Base-by-base conservation (phyloP, 208 protist genomes). In the Trypanosoma platydactyli region DNA sequence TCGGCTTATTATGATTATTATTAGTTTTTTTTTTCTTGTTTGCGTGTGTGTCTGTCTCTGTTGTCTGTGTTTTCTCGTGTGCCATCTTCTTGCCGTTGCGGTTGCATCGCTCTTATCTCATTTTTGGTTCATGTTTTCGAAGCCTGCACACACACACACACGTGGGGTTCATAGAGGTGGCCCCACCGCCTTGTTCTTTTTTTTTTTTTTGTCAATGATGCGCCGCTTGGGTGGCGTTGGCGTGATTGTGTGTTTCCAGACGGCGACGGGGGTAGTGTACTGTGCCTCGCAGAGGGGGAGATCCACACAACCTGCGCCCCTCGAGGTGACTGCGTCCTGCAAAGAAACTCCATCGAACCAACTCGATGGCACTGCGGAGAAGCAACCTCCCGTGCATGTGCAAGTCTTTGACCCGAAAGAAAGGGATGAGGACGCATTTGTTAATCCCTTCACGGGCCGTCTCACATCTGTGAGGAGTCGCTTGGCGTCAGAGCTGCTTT, bases 381-480 rank as follows among this genome's bases (percentile, higher is more conserved):
- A 5, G 5, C n/a, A 15, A 54, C 49, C 11, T 20, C 29, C 3
- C 13, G 18, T 60, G 41, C 5, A 41, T 33, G 30, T 64, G 44
- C 18, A 42, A 38, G 33, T 11, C 6, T 27, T 20, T 50, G 44
- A 5, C 22, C 20, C n/a, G 33, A 5, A 9, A 49, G 38, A 33
- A 9, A 7, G 48, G 13, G 41, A 45, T 22, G 42, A 51, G 38
- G 62, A 61, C 41, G 62, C 40, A 38, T 80, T 91, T 52, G 66
- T 95, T 27, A 91, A 95, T 64, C 87, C 90, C 5, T 95, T 95
- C 74, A 89, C 64, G 24, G 81, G 83, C 22, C 81, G 80, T 33
- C 60, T 89, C 4, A 71, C 78, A 9, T 27, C 55, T 11, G n/a
- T 62, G 1, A 41, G 45, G 29, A 71, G 70, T n/a, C 55, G 52